These are phyloP conservation scores for Phialocephala sp. DNA, from an alignment of 2,329 filamentous ascomycete genomes.

Conservation along the genomic window DNA sequence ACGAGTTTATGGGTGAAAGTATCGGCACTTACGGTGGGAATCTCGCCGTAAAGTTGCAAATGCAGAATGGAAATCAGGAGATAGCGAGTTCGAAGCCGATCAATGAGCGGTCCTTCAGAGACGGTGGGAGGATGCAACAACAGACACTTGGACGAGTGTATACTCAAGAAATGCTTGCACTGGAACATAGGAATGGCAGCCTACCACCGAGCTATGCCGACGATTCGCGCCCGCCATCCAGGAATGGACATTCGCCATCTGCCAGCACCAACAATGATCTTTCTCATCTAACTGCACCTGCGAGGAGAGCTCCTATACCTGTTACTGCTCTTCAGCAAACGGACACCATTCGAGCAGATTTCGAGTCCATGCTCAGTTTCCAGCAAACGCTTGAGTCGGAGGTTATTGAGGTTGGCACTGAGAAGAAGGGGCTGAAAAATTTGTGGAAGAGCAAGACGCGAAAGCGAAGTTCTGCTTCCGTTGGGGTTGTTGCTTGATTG, in stretches of 20 bases:
- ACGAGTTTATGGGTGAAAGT: conserved; percentile 15
- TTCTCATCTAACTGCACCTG: not conserved
- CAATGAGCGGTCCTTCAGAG: not conserved
- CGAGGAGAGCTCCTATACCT: not conserved
- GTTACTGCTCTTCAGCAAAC: not conserved
- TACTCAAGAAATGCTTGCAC: not conserved
- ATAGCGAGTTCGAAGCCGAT: not conserved
- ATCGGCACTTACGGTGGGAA: not conserved
- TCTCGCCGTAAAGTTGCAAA: not conserved
- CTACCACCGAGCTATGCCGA: not conserved
- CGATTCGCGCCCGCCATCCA: not conserved
- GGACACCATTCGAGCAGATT: not conserved
- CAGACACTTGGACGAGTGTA: not conserved
- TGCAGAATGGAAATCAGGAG: not conserved
- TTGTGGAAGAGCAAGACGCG: conserved; percentile 14
- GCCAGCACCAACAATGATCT: not conserved
- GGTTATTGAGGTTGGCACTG: not conserved
- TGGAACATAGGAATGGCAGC: not conserved
- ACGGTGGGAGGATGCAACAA: no score
- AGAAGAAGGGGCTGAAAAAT: conserved; percentile 11
- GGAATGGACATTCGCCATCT: not conserved
- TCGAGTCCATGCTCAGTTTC: not conserved
- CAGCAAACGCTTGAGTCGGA: not conserved
- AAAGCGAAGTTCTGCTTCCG: conserved; percentile 8
- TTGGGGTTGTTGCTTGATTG: not conserved